A percentile compares a stretch with the other conserved stretches of the same genome.
Evolutionary conservation across 306 rosid species (phyloP).

Genomic region (Oemleria cerasiformis): DNA sequence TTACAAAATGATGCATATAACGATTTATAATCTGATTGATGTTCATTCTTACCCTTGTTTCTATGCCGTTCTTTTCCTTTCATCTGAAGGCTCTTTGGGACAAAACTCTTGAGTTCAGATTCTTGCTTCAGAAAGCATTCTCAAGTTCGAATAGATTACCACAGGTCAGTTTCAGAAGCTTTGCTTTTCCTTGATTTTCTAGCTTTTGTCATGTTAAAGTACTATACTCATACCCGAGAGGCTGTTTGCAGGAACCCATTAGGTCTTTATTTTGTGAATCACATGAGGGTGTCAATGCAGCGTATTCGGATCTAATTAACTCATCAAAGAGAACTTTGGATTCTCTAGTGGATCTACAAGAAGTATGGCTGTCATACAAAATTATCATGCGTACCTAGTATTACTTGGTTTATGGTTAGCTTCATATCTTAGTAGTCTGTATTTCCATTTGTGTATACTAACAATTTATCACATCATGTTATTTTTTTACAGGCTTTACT

Average conservation of each 20-base stretch:
- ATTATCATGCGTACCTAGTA: background rate
- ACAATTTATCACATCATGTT: background rate
- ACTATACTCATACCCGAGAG: conserved; percentile 15
- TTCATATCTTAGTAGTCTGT: background rate
- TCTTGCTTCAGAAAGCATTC: conserved; percentile 79
- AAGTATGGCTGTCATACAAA: conserved; percentile 43
- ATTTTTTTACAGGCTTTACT: conserved; percentile 61
- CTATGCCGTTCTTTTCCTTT: conserved; percentile 7
- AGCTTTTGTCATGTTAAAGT: conserved; percentile 17
- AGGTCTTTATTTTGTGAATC: conserved; percentile 58
- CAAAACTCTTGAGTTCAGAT: conserved; percentile 80
- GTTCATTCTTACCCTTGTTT: background rate
- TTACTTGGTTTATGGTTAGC: background rate
- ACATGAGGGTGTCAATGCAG: conserved; percentile 51
- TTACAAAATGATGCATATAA: background rate
- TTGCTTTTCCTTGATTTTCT: conserved; percentile 1
- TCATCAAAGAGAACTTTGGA: conserved; percentile 70
- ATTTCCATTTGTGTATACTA: background rate
- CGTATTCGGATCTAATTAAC: conserved; percentile 57
- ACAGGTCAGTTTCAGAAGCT: conserved; percentile 46
- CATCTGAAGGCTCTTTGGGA: conserved; percentile 72
- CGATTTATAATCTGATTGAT: conserved; percentile 1
- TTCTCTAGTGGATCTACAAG: conserved; percentile 76
- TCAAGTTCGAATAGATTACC: conserved; percentile 87
- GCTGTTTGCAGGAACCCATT: conserved; percentile 62